Percentiles rank a stretch among this genome's conserved stretches.
Evolutionary conservation across 2,329 filamentous ascomycete species (phyloP).

Genomic region (Colletotrichum sojae): DNA sequence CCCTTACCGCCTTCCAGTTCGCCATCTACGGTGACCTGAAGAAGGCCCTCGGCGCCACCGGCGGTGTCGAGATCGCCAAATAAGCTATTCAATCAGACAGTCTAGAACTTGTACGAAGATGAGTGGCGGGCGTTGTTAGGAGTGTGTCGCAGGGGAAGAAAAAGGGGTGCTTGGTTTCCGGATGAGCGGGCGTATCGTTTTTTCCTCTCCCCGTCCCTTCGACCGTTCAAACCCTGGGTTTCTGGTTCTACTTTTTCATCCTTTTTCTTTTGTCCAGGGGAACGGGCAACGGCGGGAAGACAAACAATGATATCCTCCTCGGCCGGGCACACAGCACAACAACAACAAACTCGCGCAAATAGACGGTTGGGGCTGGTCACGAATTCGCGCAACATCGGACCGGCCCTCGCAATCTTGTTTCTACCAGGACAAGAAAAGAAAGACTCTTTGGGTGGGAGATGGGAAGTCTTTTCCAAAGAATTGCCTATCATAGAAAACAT

Average conservation of each 20-base stretch:
- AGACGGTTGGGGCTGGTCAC: constrained; percentile 29
- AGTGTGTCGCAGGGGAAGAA: constrained; percentile 16
- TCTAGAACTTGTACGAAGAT: constrained; percentile 7
- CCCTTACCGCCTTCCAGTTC: constrained; percentile 85
- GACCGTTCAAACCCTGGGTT: constrained; percentile 15
- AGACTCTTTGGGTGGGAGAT: constrained; percentile 34
- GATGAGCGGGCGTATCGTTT: constrained; percentile 18
- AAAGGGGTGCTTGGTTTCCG: constrained; percentile 30
- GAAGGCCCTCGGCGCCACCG: constrained; percentile 76
- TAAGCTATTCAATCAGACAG: constrained; percentile 46
- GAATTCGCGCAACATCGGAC: constrained; percentile 28
- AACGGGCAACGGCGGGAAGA: constrained; percentile 33
- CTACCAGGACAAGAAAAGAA: constrained; percentile 10
- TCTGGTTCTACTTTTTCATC: neutral
- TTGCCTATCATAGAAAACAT: constrained; percentile 44
- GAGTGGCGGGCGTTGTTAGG: constrained; percentile 3
- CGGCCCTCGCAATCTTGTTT: constrained; percentile 36
- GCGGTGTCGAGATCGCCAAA: constrained; percentile 80
- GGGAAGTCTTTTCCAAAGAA: constrained; percentile 37
- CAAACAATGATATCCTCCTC: constrained; percentile 37
- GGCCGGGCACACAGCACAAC: constrained; percentile 6
- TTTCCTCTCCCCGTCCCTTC: constrained; percentile 1
- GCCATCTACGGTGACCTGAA: constrained; percentile 83
- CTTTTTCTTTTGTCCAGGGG: constrained; percentile 25
- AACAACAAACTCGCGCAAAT: constrained; percentile 20